A percentile compares a stretch with the other conserved stretches of the same genome.
These are phyloP conservation scores for Pluteus cervinus DNA, from an alignment of 768 basidiomycete species.

Conservation along the genomic window DNA sequence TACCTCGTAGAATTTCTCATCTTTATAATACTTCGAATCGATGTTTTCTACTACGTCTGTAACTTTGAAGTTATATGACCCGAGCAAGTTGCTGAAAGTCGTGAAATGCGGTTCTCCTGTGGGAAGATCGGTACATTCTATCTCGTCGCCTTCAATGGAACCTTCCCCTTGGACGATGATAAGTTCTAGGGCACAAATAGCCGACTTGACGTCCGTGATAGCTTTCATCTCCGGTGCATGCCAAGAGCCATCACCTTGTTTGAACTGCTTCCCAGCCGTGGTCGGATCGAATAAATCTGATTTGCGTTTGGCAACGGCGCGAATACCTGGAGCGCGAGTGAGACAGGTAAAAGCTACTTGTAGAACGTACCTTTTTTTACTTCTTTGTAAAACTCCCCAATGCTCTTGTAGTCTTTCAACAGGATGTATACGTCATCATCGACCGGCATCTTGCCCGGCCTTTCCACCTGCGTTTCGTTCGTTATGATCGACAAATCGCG, in stretches of 20 bases:
- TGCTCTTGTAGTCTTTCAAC: not conserved
- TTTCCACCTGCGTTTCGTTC: too few species aligned
- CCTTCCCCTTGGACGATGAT: conserved; percentile 1
- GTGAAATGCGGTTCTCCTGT: not conserved
- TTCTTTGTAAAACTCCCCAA: conserved; percentile 2
- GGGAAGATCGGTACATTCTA: too few species aligned
- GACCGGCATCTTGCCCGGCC: too few species aligned
- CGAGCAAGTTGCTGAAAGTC: not conserved
- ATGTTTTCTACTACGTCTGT: not conserved
- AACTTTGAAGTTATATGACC: not conserved
- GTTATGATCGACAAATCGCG: too few species aligned
- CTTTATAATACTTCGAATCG: not conserved
- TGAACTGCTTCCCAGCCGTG: too few species aligned
- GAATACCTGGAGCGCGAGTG: not conserved
- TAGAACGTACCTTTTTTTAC: not conserved
- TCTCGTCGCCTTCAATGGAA: too few species aligned
- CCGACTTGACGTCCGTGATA: not conserved
- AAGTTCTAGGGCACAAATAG: not conserved
- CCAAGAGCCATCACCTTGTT: too few species aligned
- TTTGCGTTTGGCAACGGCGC: too few species aligned
- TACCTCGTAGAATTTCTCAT: conserved; percentile 1
- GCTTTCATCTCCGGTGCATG: too few species aligned
- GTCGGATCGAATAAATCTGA: too few species aligned
- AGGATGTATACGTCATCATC: too few species aligned
- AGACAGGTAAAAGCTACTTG: not conserved